Percentiles rank a stretch among this genome's conserved stretches.
Evolutionary conservation across 2,329 filamentous ascomycete species (phyloP).

Genomic region (Fusarium nisikadoi): DNA sequence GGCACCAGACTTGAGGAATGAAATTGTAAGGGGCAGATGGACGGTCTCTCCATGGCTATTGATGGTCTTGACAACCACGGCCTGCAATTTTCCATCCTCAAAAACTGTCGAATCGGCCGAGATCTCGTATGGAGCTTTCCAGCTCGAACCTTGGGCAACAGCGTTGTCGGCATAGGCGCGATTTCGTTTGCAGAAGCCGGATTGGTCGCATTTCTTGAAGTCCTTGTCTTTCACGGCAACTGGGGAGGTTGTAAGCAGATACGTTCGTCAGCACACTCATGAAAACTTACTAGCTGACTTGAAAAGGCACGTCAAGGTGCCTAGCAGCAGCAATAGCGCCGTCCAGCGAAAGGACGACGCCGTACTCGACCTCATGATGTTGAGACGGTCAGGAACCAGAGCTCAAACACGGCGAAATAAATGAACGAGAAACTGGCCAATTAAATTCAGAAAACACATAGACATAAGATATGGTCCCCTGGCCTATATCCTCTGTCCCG

Average conservation of each 20-base stretch:
- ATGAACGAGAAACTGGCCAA: slow-evolving; percentile 1
- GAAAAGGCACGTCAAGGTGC: slow-evolving; percentile 68
- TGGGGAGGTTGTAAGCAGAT: slow-evolving; percentile 51
- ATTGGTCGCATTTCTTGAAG: slow-evolving; percentile 96
- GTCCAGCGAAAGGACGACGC: slow-evolving; percentile 72
- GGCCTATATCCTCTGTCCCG: slow-evolving; percentile 9
- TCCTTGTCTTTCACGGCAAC: slow-evolving; percentile 92
- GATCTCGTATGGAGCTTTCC: slow-evolving; percentile 84
- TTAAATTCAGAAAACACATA: slow-evolving; percentile 5
- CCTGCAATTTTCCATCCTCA: slow-evolving; percentile 82
- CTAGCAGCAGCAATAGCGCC: slow-evolving; percentile 68
- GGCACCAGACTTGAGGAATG: slow-evolving; percentile 89
- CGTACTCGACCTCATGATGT: slow-evolving; percentile 61
- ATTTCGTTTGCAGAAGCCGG: slow-evolving; percentile 97
- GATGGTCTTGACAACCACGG: slow-evolving; percentile 83
- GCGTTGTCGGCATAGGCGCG: slow-evolving; percentile 87
- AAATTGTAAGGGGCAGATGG: slow-evolving; percentile 82
- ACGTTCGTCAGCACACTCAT: too few species aligned
- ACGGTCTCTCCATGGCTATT: slow-evolving; percentile 72
- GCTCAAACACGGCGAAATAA: slow-evolving; percentile 11
- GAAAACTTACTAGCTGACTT: slow-evolving; percentile 69
- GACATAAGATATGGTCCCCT: slow-evolving; percentile 4
- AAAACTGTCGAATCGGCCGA: slow-evolving; percentile 77
- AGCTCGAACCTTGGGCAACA: slow-evolving; percentile 70
- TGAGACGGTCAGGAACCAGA: slow-evolving; percentile 31